Base-by-base conservation (phyloP, 208 protist species). In the Wallacemonas collosoma region DNA sequence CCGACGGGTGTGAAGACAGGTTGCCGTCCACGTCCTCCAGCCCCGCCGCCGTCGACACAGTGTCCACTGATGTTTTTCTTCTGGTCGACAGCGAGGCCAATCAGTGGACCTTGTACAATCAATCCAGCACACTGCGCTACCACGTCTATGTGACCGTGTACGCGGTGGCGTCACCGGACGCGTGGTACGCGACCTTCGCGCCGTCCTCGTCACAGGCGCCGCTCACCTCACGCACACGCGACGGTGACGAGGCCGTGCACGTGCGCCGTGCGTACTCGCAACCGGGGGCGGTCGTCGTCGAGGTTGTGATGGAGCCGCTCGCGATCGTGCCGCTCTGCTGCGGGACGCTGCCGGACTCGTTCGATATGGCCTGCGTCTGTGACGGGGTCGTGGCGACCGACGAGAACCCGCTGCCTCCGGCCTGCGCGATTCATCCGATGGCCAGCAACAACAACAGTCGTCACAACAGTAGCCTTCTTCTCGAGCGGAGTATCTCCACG, bases 81-180 rank as follows among this genome's bases (percentile, higher is more conserved):
- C 73, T 87, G 62, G 77, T 78, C 26, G 76, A 87, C 66, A 73
- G 36, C 51, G 77, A 83, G 53, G 63, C 45, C 15, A 62, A 50
- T n/a, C 26, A 3, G n/a, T 87, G 82, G 82, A 54, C 61, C 5
- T 80, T 87, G 39, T 82, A 79, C 69, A 87, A 87, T 48, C 74
- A 79, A 47, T 80, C 77, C 14, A 50, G 63, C 14, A 71, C 15
- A 4, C 72, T 75, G 58, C 68, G 74, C 45, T 81, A 82, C 65
- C 67, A 62, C 53, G 81, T 82, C 26, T 51, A 45, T 15, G 69
- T 80, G 39, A 70, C 68, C 1, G 76, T 80, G 67, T 55, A 65
- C 43, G 26, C 6, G 3, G 41, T 65, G 41, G 43, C 9, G n/a
- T 65, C 60, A 4, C 12, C 17, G 12, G 60, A 65, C n/a, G 40